phyloP scores from a whole-genome alignment of 345 rosid species.

The Acer saccharum region DNA sequence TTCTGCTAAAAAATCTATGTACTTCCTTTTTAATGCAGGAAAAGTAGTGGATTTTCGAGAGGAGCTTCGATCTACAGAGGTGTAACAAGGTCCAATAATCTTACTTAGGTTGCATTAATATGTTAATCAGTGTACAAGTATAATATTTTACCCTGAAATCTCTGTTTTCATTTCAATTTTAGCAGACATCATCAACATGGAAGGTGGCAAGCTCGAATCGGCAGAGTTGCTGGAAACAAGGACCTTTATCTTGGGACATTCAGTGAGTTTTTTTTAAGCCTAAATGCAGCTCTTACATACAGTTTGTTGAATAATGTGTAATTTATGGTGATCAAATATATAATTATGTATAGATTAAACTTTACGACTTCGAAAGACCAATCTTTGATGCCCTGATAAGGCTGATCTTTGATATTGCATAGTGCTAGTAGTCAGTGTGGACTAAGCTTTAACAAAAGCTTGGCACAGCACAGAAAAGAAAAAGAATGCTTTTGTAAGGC shows the following conservation, averaged over 20 bases:
- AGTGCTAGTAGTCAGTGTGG: not conserved
- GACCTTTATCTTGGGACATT: slow-evolving; percentile 98
- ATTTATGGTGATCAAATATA: not conserved
- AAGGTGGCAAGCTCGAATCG: slow-evolving; percentile 99
- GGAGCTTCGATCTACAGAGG: slow-evolving; percentile 99
- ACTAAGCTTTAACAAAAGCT: slow-evolving; percentile 16
- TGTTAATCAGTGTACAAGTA: not conserved
- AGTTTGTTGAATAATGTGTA: slow-evolving; percentile 4
- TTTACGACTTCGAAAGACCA: slow-evolving; percentile 16
- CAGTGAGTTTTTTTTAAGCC: slow-evolving; percentile 44
- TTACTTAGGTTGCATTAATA: not conserved
- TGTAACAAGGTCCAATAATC: slow-evolving; percentile 74
- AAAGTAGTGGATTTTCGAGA: slow-evolving; percentile 98
- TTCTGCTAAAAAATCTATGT: not conserved
- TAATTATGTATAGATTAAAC: not conserved
- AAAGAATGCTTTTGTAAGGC: slow-evolving; percentile 14
- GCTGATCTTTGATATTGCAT: not conserved
- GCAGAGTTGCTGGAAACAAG: slow-evolving; percentile 97
- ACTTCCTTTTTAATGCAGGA: slow-evolving; percentile 43
- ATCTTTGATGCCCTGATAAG: not conserved
- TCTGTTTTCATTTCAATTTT: slow-evolving; percentile 18
- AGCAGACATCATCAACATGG: slow-evolving; percentile 95
- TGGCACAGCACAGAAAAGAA: not conserved
- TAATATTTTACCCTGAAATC: not conserved
- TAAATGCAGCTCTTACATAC: not conserved